phyloP scores from a whole-genome alignment of 495 filamentous ascomycete species.

The Chaetomidium leptoderma region DNA sequence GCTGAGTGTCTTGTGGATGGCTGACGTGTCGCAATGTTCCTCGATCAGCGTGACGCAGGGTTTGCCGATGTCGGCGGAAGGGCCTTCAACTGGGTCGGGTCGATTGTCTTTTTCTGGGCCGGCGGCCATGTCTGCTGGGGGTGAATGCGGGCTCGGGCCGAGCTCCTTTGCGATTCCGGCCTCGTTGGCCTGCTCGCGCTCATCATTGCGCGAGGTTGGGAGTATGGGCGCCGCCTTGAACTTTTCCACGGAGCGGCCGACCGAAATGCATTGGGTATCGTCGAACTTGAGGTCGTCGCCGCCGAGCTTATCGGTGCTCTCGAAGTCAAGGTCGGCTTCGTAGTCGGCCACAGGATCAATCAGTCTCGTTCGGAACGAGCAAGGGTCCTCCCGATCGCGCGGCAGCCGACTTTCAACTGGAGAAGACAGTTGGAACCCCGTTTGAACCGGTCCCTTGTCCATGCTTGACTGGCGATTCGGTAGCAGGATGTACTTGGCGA shows the following conservation, averaged over 20 bases:
- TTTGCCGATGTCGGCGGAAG: not conserved
- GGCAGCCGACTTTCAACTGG: not conserved
- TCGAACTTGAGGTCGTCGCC: slow-evolving; percentile 17
- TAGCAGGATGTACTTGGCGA: slow-evolving; percentile 3
- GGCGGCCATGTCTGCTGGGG: not conserved
- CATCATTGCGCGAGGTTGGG: not conserved
- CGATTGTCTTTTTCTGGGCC: not conserved
- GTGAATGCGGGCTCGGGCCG: not conserved
- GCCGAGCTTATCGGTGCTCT: slow-evolving; percentile 1
- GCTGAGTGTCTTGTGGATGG: not conserved
- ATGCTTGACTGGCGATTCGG: not conserved
- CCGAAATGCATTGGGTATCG: slow-evolving; percentile 21
- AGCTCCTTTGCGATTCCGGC: not conserved
- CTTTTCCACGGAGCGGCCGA: slow-evolving; percentile 14
- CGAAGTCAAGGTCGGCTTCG: not conserved
- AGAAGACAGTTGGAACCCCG: not conserved
- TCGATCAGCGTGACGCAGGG: not conserved
- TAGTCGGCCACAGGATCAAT: slow-evolving; percentile 5
- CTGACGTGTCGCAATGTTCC: not conserved
- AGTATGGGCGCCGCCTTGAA: not conserved
- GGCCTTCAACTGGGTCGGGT: not conserved
- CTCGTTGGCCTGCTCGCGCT: not conserved
- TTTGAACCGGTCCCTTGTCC: not conserved
- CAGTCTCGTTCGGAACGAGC: slow-evolving; percentile 18
- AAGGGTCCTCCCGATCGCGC: slow-evolving; percentile 13